Evolutionary conservation across 305 asterid genomes (phyloP), one percentile per base, ranked within the genome.

Genomic region (Fraxinus paxiana): DNA sequence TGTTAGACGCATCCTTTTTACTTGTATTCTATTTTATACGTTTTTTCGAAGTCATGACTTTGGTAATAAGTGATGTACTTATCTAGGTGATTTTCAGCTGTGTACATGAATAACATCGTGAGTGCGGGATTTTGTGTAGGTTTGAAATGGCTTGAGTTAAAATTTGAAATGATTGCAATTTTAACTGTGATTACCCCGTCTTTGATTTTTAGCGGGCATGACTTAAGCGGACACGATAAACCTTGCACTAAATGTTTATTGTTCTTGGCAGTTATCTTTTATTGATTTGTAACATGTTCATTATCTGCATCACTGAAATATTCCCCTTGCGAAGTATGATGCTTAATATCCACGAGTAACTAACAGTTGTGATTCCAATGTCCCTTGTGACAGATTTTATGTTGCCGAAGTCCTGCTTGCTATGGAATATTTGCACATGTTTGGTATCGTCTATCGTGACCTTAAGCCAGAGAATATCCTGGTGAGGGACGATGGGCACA

Each of bases 391-490:
- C 84, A 89, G 92, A 87, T 87, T 89, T 78, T 89, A 89, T 28
- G 90, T 87, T 9, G 90, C 89, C 0, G 92, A 89, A 86, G 84
- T 89, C 74, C 87, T 89, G 31, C 90, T 89, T 69, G 86, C 92
- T 34, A 18, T 89, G 46, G 92, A 89, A 48, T 89, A 89, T 85
- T 86, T 89, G 18, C 92, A 89, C 84, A 89, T 89, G 92, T 87
- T 89, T 43, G 92, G 92, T 24, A 86, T 89, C 0, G 89, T 89
- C 43, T 89, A 89, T 85, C 92, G 92, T 26, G 92, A 88, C 77
- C 92, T 89, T 7, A 89, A 89, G 70, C 92, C 92, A 0, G 92
- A 89, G 76, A 89, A 89, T 6, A 89, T 89, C 59, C 90, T 89
- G 1, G 92, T 89, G 34, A 63, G 92, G 24, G 90, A 87, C 1